Evolutionary conservation across 2,329 filamentous ascomycete species (phyloP), one percentile per base, ranked within the genome.

Genomic region (Clonostachys sp.): DNA sequence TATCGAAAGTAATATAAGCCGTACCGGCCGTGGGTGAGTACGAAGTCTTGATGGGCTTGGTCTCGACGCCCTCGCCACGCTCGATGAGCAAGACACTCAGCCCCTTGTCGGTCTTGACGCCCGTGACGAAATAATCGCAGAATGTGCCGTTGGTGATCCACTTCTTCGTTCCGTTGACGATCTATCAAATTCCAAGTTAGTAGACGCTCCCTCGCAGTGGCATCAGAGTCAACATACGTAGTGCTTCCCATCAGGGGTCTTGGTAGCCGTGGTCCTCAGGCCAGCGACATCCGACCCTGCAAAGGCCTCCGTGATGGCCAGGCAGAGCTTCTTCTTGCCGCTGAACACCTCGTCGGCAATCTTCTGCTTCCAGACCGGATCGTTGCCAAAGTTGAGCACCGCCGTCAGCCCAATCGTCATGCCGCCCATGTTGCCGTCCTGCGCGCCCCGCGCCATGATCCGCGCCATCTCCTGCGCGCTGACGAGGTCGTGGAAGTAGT

Each of bases 281-380:
- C 87, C 83, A 14, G 89, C 88, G 5, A 95, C 89, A 63, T 95
- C 90, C 38, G 66, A 70, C 16, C 89, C 89, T 14, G 89, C 89
- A 66, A 95, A 94, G 0, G 90, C 89, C 67, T 95, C 90, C 2
- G 89, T 94, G 60, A 95, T 91, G 46, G 89, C 89, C 5, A 95
- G 74, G 61, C 86, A 92, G 62, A 94, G 89, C 76, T 91, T 91
- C 80, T 94, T 94, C 75, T 84, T 82, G 50, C 89, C 89, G 41
- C 78, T 81, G 54, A 95, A 78, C 42, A 89, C 84, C 57, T 94
- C 87, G 35, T 83, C 74, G 34, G 83, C 80, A 43, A 95, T 75
- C 46, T 75, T 75, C 56, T 84, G 76, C 68, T 84, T 84, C 57
- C 89, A 78, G 39, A 72, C 71, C 48, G 81, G 72, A 58, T 92